These are phyloP conservation scores for Aspergillus sclerotioniger DNA, from an alignment of 495 filamentous ascomycete genomes.

Conservation along the genomic window DNA sequence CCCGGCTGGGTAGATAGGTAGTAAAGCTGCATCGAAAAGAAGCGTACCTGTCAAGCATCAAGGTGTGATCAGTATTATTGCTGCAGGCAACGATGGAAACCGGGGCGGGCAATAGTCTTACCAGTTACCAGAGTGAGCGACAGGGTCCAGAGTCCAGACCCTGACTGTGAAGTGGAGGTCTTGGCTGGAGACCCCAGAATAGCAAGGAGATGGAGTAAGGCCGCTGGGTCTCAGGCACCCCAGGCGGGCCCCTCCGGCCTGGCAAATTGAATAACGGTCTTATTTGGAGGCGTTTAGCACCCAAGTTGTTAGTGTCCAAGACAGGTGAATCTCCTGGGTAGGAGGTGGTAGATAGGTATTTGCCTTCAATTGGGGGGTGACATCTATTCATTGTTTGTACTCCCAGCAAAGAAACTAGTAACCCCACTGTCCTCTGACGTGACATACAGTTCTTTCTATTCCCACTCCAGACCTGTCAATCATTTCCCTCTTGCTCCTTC, in stretches of 20 bases:
- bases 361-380: neutral
- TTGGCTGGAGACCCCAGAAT: constrained; percentile 17
- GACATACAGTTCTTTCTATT: constrained; percentile 15
- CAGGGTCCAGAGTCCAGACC: constrained; percentile 10
- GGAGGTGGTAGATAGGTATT: no score
- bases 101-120: neutral
- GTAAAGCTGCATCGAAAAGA: no score
- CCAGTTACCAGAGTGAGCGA: neutral
- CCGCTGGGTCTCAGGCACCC: constrained; percentile 4
- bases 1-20: no score
- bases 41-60: no score
- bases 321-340: no score
- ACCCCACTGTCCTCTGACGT: constrained; percentile 2
- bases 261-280: no score
- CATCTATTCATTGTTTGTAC: neutral
- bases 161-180: constrained; percentile 5
- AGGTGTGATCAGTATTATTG: neutral
- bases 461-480: constrained; percentile 12
- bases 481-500: constrained; percentile 6
- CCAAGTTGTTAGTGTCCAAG: no score
- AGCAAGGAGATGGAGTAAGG: constrained; percentile 14
- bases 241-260: neutral
- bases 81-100: neutral
- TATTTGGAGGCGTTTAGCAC: no score
- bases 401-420: neutral